phyloP scores from a whole-genome alignment of 352 stramenopile species.

The Phytopythium chamaehyphon region DNA sequence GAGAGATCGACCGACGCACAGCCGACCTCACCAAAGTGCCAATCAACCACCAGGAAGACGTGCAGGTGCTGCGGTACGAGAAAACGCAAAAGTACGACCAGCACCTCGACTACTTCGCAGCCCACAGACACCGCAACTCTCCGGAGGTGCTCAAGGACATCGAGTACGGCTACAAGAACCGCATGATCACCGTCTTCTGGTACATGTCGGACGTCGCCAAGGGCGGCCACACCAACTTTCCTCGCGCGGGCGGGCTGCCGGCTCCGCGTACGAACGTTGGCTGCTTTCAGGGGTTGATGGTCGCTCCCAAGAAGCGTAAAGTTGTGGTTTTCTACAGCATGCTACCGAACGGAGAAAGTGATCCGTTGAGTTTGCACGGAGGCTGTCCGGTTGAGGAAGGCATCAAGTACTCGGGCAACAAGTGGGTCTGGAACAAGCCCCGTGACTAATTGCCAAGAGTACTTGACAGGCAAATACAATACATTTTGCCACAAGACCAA shows the following conservation, averaged over 20 bases:
- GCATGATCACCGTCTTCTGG: slow-evolving; percentile 85
- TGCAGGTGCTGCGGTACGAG: slow-evolving; percentile 74
- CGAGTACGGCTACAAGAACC: slow-evolving; percentile 73
- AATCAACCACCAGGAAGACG: slow-evolving; percentile 51
- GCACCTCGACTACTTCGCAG: slow-evolving; percentile 63
- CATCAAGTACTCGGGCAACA: slow-evolving; percentile 77
- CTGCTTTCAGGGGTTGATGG: slow-evolving; percentile 58
- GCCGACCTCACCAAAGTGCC: slow-evolving; percentile 60
- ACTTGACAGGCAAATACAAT: too few species aligned
- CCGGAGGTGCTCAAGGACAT: slow-evolving; percentile 39
- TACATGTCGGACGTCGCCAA: slow-evolving; percentile 82
- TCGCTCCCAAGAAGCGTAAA: slow-evolving; percentile 67
- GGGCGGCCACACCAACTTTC: slow-evolving; percentile 70
- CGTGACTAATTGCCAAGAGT: too few species aligned
- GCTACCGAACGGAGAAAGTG: slow-evolving; percentile 55
- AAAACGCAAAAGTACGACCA: slow-evolving; percentile 74
- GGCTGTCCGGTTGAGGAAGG: slow-evolving; percentile 69
- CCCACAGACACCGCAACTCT: slow-evolving; percentile 35
- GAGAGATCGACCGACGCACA: slow-evolving; percentile 58
- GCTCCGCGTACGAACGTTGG: slow-evolving; percentile 45
- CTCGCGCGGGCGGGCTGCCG: slow-evolving; percentile 42
- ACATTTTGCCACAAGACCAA: too few species aligned
- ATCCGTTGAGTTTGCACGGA: slow-evolving; percentile 62
- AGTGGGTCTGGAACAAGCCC: slow-evolving; percentile 86
- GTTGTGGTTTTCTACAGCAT: slow-evolving; percentile 83